These are phyloP conservation scores for Dictyostelium capitatum DNA, from an alignment of 78 protist genomes.

Conservation along the genomic window DNA sequence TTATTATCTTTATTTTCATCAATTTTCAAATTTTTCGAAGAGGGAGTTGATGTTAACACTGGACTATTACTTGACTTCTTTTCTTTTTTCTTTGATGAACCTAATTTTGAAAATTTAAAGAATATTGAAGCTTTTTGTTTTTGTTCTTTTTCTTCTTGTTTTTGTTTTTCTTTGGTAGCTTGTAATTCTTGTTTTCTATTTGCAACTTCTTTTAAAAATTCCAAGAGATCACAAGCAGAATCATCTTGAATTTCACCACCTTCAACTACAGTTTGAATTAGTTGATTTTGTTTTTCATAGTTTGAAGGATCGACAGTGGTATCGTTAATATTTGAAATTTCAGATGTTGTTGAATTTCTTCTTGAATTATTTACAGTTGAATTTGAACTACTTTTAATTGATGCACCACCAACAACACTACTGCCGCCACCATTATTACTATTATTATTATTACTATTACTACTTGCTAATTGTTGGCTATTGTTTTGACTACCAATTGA, in stretches of 20 bases:
- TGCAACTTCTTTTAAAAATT: conserved; percentile 44
- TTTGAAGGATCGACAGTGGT: neutral
- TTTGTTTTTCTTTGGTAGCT: neutral
- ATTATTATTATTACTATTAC: neutral
- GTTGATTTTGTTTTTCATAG: conserved; percentile 27
- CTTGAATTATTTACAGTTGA: neutral
- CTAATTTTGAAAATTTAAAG: neutral
- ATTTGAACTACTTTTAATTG: neutral
- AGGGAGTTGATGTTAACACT: no score
- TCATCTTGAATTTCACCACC: conserved; percentile 52
- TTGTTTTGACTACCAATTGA: neutral
- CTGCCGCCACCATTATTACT: neutral
- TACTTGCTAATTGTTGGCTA: neutral
- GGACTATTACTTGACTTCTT: no score
- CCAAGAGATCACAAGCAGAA: conserved; percentile 29
- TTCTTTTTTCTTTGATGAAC: conserved; percentile 10
- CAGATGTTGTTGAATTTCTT: conserved; percentile 11
- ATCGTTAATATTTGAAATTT: neutral
- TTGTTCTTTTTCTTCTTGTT: conserved; percentile 1
- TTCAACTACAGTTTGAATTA: conserved; percentile 63
- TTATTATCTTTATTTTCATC: no score
- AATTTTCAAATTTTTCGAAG: no score
- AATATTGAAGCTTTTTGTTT: neutral
- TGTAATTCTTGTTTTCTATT: neutral
- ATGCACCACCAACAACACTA: neutral